These are phyloP conservation scores for Cryptosporidium viatorum DNA, from an alignment of 169 alveolate species.

Conservation along the genomic window DNA sequence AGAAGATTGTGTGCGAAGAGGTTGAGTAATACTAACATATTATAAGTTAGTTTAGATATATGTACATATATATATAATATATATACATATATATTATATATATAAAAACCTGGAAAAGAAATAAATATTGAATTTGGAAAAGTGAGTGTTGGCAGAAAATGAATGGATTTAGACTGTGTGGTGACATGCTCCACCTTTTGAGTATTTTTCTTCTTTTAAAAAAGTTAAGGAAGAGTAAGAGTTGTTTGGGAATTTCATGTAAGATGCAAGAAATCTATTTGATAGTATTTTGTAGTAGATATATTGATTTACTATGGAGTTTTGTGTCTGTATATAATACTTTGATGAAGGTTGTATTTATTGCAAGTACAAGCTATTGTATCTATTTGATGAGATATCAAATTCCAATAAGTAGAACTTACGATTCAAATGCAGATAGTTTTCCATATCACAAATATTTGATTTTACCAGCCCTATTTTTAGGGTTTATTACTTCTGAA, in stretches of 20 bases:
- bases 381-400: conserved; percentile 87
- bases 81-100: too few relatives aligned
- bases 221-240: conserved; percentile 90
- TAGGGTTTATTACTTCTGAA: conserved; percentile 82
- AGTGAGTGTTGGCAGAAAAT: conserved; percentile 80
- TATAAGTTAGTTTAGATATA: neutral
- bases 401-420: conserved; percentile 90
- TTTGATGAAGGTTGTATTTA: conserved; percentile 91
- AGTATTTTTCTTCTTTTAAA: conserved; percentile 91
- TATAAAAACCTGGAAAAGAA: neutral
- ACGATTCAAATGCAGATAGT: conserved; percentile 91
- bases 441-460: conserved; percentile 92
- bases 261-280: conserved; percentile 96
- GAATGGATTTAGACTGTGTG: conserved; percentile 93
- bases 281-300: conserved; percentile 92
- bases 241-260: conserved; percentile 95
- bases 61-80: neutral
- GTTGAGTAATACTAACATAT: neutral
- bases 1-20: neutral
- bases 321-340: conserved; percentile 93
- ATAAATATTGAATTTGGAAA: neutral
- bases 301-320: conserved; percentile 83
- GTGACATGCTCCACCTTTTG: conserved; percentile 93
- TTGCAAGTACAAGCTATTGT: conserved; percentile 88
- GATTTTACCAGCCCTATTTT: conserved; percentile 86